phyloP scores from a whole-genome alignment of 768 basidiomycete species.

The Hydnomerulius pinastri region DNA sequence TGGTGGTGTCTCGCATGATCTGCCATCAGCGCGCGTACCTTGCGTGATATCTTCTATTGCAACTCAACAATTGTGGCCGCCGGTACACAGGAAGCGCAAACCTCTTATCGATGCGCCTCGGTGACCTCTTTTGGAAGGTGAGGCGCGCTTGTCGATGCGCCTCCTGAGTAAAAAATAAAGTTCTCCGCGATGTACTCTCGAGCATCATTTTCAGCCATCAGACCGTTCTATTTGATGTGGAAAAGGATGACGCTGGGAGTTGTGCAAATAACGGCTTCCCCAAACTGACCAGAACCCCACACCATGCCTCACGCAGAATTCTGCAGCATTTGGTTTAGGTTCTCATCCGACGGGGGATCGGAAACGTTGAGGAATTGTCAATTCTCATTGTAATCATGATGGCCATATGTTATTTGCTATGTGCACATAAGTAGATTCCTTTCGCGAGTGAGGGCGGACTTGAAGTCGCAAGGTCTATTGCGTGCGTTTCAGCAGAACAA shows the following conservation, averaged over 20 bases:
- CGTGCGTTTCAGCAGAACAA: too few relatives aligned
- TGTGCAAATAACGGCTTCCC: background rate
- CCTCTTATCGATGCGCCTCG: slow-evolving; percentile 35
- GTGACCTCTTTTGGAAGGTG: slow-evolving; percentile 16
- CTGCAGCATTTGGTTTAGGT: background rate
- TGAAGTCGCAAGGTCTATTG: too few relatives aligned
- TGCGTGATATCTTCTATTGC: slow-evolving; percentile 7
- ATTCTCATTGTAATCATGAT: too few relatives aligned
- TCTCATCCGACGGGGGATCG: background rate
- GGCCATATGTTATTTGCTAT: too few relatives aligned
- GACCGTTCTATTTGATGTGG: background rate
- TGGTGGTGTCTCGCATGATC: slow-evolving; percentile 14
- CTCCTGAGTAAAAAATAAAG: slow-evolving; percentile 15
- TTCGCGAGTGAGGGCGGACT: too few relatives aligned
- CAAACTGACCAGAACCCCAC: too few relatives aligned
- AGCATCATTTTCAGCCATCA: background rate
- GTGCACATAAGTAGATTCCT: too few relatives aligned
- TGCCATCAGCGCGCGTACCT: slow-evolving; percentile 12
- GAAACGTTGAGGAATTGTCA: background rate
- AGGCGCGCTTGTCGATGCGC: slow-evolving; percentile 10
- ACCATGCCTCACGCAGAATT: background rate
- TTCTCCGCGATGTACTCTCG: slow-evolving; percentile 14
- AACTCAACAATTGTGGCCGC: slow-evolving; percentile 11
- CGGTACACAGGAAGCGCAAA: slow-evolving; percentile 3
- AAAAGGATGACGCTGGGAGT: background rate